Base-by-base conservation (phyloP, 169 alveolate species). In the Eimeria praecox region DNA sequence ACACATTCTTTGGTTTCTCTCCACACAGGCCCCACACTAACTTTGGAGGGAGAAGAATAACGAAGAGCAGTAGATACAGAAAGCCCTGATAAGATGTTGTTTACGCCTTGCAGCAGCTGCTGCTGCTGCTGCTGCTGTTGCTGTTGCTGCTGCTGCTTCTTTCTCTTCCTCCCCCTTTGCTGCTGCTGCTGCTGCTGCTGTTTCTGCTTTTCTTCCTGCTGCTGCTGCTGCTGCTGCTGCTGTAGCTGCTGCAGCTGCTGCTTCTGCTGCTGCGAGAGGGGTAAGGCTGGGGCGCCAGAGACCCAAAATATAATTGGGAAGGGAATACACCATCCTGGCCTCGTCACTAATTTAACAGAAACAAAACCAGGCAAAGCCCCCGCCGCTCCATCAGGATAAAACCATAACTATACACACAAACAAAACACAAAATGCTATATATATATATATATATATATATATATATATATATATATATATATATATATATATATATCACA, bases 311-410 rank as follows among this genome's bases (percentile, higher is more conserved):
- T 97, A 38, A 98, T 96, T 78, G 97, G 95, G 75, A 96, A 98
- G 10, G 99, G 99, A 77, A 98, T 90, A 82, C 94, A 89, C 97
- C 98, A 98, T 20, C 99, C 99, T 1, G 99, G 99, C 52, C 97
- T 97, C 94, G 98, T 87, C 35, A 98, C 94, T 52, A 98, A 90
- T 94, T 98, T 97, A 62, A 98, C 89, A 38, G 99, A 52, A 77
- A 98, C 97, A 71, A 94, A 98, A 1, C 98, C 98, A 90, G 97
- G 98, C 8, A 87, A 75, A 9, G 98, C 97, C 54, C 88, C 62
- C 42, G 97, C 97, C 85, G 90, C 95, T 52, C 99, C 99, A 52
- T 97, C 98, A 20, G 99, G 99, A 82, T 96, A 98, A 89, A 97
- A 98, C 99, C 99, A 98, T n/a, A n/a, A n/a, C n/a, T n/a, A n/a